These are phyloP conservation scores for Terfezia boudieri DNA, from an alignment of 495 filamentous ascomycete genomes.

Conservation along the genomic window DNA sequence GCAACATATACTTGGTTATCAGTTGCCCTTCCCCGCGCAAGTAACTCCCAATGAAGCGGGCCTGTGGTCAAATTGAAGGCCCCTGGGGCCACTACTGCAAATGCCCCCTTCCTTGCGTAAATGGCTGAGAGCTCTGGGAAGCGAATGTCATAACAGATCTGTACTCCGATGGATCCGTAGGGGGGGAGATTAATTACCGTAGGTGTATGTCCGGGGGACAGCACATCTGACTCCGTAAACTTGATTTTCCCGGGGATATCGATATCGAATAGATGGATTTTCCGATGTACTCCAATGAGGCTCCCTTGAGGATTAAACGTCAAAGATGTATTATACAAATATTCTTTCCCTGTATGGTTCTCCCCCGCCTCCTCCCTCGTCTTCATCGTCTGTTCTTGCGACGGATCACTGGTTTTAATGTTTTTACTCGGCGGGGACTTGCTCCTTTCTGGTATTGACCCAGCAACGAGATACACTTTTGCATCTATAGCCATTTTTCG, in stretches of 20 bases:
- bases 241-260: conserved; percentile 85
- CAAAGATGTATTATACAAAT: conserved; percentile 74
- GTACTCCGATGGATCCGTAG: conserved; percentile 65
- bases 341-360: conserved; percentile 29
- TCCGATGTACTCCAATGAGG: conserved; percentile 71
- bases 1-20: conserved; percentile 94
- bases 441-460: conserved; percentile 65
- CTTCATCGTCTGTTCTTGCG: conserved; percentile 3
- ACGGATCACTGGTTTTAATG: conserved; percentile 17
- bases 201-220: conserved; percentile 58
- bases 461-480: conserved; percentile 60
- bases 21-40: conserved; percentile 60
- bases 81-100: conserved; percentile 74
- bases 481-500: conserved; percentile 54
- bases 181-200: conserved; percentile 66
- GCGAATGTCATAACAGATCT: conserved; percentile 92
- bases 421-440: background rate
- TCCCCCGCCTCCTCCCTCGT: background rate
- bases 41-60: conserved; percentile 70
- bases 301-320: conserved; percentile 55
- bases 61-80: conserved; percentile 93
- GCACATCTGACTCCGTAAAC: conserved; percentile 75
- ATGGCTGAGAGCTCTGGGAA: conserved; percentile 90
- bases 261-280: conserved; percentile 97
- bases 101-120: conserved; percentile 60